Conservation (phyloP, 805 yeast genomes). For the Barnettozyma pratensis region DNA sequence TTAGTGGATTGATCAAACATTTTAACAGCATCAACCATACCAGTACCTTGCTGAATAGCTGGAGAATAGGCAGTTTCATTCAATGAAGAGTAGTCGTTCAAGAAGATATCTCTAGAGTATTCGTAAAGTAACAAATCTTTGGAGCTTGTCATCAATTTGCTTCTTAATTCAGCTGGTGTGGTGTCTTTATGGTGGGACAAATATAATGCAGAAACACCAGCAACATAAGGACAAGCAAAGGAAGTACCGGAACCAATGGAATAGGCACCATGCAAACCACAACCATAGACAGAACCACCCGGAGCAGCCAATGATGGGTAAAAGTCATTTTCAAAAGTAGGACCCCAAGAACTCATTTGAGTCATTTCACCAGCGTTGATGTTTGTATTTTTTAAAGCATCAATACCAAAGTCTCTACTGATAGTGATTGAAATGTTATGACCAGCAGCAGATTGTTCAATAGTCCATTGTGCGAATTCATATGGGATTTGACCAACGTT, state of each 20-base stretch:
- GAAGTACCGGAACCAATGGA: conserved; percentile 13
- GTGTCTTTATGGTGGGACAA: conserved; percentile 1
- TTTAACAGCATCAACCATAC: conserved; percentile 12
- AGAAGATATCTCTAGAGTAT: not conserved
- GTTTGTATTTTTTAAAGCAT: not conserved
- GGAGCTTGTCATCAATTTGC: conserved; percentile 7
- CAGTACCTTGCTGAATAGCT: conserved; percentile 14
- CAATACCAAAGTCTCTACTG: not conserved
- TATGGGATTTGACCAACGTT: conserved; percentile 8
- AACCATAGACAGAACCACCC: conserved; percentile 13
- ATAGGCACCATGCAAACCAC: conserved; percentile 3
- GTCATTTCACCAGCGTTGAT: conserved; percentile 10
- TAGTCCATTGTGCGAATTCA: conserved; percentile 11
- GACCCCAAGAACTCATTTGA: conserved; percentile 12
- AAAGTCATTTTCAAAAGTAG: conserved; percentile 11
- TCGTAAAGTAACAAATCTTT: conserved; percentile 3
- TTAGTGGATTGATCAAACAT: conserved; percentile 5
- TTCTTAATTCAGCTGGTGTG: conserved; percentile 6
- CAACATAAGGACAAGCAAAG: conserved; percentile 13
- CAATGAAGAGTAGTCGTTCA: conserved; percentile 6
- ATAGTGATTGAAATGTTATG: conserved; percentile 3
- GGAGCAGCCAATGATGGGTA: conserved; percentile 13
- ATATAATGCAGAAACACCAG: conserved; percentile 14
- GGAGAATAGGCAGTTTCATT: conserved; percentile 7
- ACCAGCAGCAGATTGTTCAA: conserved; percentile 4